Base-by-base conservation (phyloP, 148 eudicot genomes). In the Camellia lanceoleosa region DNA sequence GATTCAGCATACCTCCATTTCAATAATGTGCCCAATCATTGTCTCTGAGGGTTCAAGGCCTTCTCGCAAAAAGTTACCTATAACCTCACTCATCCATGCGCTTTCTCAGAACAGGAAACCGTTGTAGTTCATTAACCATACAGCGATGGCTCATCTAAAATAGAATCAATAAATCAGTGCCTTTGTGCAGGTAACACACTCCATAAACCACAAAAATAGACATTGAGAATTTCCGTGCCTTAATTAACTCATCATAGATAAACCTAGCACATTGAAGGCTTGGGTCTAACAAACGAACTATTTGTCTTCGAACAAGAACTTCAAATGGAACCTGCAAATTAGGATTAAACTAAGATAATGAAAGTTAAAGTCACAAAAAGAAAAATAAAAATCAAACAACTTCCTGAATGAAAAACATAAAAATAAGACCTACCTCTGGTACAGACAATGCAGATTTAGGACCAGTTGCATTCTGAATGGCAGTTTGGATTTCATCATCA, bases 401-500 rank as follows among this genome's bases (percentile, higher is more conserved):
- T 68, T 56, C n/a, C 63, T 30, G 7, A 38, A 66, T 5, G 3
- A 42, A 67, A 42, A 38, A 78, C 52, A 49, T 49, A 38, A 15
- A 60, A 65, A 42, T n/a, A 61, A 8, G 19, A 88, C 95, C 83
- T 82, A 96, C 99, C 82, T 97, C 99, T 30, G 98, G 99, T 60
- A 97, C 97, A 86, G 92, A 97, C 43, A 97, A 80, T 61, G 97
- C 98, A 75, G 97, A 92, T 89, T 83, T 97, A 52, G 98, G 93
- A 71, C 99, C 99, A 78, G 99, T 92, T 67, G 99, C 95, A 90
- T 97, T 97, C 86, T 94, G 98, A 85, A 97, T 89, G 81, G 99
- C 98, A 73, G 95, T 94, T 77, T 95, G 89, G 81, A 94, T 97
- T 80, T 97, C 98, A 82, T 94, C 97, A 85, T 97, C 99, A 82